Percentiles rank a stretch among this genome's conserved stretches.
Conservation (phyloP, 768 basidiomycete species). For the Pisolithus albus region DNA sequence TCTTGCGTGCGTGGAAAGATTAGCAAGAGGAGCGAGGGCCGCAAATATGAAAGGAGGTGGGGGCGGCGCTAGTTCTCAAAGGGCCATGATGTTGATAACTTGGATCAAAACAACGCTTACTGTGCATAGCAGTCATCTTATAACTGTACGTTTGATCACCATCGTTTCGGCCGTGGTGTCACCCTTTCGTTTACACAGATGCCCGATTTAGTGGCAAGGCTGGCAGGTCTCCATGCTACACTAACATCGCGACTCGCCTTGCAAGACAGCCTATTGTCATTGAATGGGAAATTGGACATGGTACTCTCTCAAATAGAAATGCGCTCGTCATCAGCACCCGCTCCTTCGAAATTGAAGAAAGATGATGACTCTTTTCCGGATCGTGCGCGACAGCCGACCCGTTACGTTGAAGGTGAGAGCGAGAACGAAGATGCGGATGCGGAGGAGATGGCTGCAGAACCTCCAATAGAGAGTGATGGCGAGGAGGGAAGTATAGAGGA, state of each 20-base stretch:
- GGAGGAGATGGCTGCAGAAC: conserved; percentile 51
- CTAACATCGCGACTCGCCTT: conserved; percentile 73
- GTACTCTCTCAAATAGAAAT: conserved; percentile 91
- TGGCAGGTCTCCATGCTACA: conserved; percentile 78
- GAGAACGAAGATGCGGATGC: conserved; percentile 57
- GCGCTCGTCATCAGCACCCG: conserved; percentile 66
- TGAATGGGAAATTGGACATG: conserved; percentile 89
- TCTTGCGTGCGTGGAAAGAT: conserved; percentile 80
- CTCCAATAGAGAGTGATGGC: conserved; percentile 55
- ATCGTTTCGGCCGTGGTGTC: conserved; percentile 1
- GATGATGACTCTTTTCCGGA: conserved; percentile 30
- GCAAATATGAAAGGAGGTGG: conserved; percentile 73
- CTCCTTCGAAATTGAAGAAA: conserved; percentile 41
- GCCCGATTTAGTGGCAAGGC: conserved; percentile 82
- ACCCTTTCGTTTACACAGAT: conserved; percentile 45
- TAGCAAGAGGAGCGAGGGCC: conserved; percentile 68
- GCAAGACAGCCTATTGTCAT: conserved; percentile 76
- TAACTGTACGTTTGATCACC: conserved; percentile 63
- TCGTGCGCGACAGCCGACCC: conserved; percentile 35
- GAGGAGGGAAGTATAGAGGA: conserved; percentile 76
- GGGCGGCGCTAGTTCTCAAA: conserved; percentile 72
- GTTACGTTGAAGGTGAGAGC: conserved; percentile 78
- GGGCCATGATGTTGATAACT: conserved; percentile 57
- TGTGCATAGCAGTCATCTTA: conserved; percentile 84
- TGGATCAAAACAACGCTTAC: conserved; percentile 82